Conservation (phyloP, 495 filamentous ascomycete genomes). For the Aspergillus cristatus region DNA sequence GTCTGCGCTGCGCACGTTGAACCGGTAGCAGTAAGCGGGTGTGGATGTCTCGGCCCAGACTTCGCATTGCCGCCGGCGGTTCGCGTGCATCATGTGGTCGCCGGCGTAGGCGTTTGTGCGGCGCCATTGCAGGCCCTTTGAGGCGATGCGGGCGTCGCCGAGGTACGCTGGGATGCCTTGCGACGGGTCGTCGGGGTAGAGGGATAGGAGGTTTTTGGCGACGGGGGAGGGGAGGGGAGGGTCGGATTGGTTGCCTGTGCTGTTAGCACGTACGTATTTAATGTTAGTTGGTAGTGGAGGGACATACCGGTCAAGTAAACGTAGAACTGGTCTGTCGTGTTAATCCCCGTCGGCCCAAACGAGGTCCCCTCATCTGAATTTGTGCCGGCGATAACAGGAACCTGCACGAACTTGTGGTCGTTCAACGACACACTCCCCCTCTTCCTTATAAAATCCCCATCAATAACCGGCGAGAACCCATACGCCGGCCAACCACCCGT, state of each 20-base stretch:
- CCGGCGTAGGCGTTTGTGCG: conserved; percentile 45
- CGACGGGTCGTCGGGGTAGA: conserved; percentile 40
- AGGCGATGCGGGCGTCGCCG: conserved; percentile 22
- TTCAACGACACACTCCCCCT: conserved; percentile 27
- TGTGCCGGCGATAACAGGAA: conserved; percentile 38
- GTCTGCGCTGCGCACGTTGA: conserved; percentile 42
- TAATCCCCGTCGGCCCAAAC: conserved; percentile 35
- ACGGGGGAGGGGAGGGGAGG: conserved; percentile 22
- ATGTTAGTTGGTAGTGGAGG: neutral
- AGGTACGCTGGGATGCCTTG: neutral
- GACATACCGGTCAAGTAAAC: conserved; percentile 30
- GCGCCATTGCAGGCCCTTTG: conserved; percentile 37
- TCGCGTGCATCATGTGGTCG: conserved; percentile 47
- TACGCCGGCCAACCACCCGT: conserved; percentile 21
- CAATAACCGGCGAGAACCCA: conserved; percentile 36
- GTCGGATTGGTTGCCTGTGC: conserved; percentile 16
- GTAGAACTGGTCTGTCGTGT: conserved; percentile 38
- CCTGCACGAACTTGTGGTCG: conserved; percentile 32
- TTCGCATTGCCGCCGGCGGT: conserved; percentile 45
- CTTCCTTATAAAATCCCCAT: conserved; percentile 39
- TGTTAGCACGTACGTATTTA: neutral
- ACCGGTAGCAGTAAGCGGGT: conserved; percentile 53
- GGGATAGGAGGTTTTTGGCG: conserved; percentile 33
- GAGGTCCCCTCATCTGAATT: conserved; percentile 42
- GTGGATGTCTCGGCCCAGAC: conserved; percentile 36